phyloP scores from a whole-genome alignment of 2,329 filamentous ascomycete species.

The Atkinsonella hypoxylon region DNA sequence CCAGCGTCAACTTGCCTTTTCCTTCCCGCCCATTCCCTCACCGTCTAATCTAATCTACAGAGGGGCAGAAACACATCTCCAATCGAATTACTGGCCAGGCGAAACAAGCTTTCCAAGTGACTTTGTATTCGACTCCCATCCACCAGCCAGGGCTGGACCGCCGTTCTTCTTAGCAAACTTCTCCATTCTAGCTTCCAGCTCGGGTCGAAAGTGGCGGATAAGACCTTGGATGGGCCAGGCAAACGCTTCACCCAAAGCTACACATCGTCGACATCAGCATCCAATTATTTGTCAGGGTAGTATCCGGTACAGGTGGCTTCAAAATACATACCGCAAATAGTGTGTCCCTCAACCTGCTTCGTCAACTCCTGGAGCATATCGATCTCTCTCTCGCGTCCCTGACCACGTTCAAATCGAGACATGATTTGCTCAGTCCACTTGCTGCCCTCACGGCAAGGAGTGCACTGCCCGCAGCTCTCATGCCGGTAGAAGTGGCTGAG shows the following conservation, averaged over 20 bases:
- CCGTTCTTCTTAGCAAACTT: constrained; percentile 64
- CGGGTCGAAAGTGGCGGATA: constrained; percentile 94
- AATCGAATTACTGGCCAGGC: constrained; percentile 64
- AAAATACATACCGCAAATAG: constrained; percentile 69
- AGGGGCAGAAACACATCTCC: constrained; percentile 7
- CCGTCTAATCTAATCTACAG: constrained; percentile 6
- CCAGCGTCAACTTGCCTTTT: background rate
- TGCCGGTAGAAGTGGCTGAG: constrained; percentile 97
- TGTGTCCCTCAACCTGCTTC: constrained; percentile 98
- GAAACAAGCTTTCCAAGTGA: constrained; percentile 75
- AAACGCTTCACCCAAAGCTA: constrained; percentile 89
- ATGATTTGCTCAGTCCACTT: constrained; percentile 99
- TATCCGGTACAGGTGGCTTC: no score
- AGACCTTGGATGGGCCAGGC: constrained; percentile 97
- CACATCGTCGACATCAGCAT: background rate
- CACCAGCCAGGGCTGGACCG: constrained; percentile 68
- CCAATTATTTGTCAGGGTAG: no score
- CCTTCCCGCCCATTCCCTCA: background rate
- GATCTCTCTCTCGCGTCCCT: constrained; percentile 82
- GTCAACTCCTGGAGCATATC: constrained; percentile 99
- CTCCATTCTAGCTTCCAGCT: constrained; percentile 84
- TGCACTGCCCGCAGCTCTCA: constrained; percentile 97
- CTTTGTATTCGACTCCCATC: constrained; percentile 66
- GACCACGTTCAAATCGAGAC: constrained; percentile 86
- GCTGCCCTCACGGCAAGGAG: constrained; percentile 96